Percentiles rank a stretch among this genome's conserved stretches.
These are phyloP conservation scores for Thielaviopsis euricoi DNA, from an alignment of 2,329 filamentous ascomycete genomes.

Conservation along the genomic window DNA sequence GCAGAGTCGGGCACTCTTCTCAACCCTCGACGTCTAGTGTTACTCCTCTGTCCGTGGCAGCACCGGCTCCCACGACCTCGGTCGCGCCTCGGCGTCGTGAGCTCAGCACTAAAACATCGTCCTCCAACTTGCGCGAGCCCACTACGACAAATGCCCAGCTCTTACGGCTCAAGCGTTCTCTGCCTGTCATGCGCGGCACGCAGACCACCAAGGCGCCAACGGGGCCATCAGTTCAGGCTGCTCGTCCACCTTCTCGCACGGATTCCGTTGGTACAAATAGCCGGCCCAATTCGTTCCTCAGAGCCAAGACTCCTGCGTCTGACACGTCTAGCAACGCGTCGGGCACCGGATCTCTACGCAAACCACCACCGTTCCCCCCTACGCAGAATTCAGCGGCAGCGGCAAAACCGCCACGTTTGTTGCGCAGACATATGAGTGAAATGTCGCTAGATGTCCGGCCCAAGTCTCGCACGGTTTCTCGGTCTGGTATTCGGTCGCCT, in stretches of 20 bases:
- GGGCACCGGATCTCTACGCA: slow-evolving; percentile 22
- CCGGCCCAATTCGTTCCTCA: slow-evolving; percentile 21
- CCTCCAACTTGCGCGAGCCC: slow-evolving; percentile 34
- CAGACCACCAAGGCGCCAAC: slow-evolving; percentile 31
- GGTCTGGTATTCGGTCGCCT: slow-evolving; percentile 41
- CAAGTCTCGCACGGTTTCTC: slow-evolving; percentile 38
- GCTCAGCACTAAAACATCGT: slow-evolving; percentile 37
- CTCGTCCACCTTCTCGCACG: slow-evolving; percentile 28
- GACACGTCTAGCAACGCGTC: slow-evolving; percentile 6
- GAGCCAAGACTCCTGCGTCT: slow-evolving; percentile 55
- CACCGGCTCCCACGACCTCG: slow-evolving; percentile 32
- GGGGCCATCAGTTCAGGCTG: slow-evolving; percentile 32
- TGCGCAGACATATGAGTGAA: slow-evolving; percentile 74
- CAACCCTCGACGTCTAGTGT: slow-evolving; percentile 53
- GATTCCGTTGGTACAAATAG: slow-evolving; percentile 1
- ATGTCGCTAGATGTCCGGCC: slow-evolving; percentile 42
- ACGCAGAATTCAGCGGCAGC: slow-evolving; percentile 63
- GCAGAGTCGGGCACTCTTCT: slow-evolving; percentile 50
- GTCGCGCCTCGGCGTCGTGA: slow-evolving; percentile 46
- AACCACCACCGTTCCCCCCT: slow-evolving; percentile 60
- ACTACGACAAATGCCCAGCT: slow-evolving; percentile 51
- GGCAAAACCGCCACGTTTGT: slow-evolving; percentile 47
- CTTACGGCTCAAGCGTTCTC: slow-evolving; percentile 46
- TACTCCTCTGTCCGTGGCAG: slow-evolving; percentile 38
- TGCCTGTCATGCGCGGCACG: slow-evolving; percentile 38